Conservation (phyloP, 495 filamentous ascomycete genomes). For the Penicillium ochrochloron region DNA sequence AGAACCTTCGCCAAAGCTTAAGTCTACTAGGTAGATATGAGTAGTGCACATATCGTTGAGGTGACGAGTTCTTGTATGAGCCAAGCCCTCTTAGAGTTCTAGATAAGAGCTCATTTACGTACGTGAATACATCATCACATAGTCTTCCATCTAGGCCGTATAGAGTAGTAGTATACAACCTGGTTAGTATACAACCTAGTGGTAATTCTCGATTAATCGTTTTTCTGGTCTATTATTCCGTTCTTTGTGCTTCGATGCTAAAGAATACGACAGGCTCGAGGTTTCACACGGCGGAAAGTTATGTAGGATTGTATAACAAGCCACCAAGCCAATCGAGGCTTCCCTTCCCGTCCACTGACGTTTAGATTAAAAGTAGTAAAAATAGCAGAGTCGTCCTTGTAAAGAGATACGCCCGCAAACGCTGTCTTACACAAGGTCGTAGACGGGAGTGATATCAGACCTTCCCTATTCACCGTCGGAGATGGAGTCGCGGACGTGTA, state of each 20-base stretch:
- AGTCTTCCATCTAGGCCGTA: no score
- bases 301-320: not conserved
- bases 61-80: no score
- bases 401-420: not conserved
- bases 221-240: not conserved
- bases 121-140: not conserved
- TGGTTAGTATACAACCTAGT: no score
- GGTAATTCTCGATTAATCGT: not conserved
- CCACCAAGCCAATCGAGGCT: not conserved
- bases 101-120: not conserved
- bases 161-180: no score
- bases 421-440: not conserved
- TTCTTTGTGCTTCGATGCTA: not conserved
- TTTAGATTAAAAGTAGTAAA: no score
- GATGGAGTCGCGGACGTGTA: conserved; percentile 26
- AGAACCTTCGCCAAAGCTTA: no score
- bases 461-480: not conserved
- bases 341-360: no score
- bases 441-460: not conserved
- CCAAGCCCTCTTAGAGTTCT: no score
- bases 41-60: no score
- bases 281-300: not conserved
- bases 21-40: no score
- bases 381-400: not conserved
- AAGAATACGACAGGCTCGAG: not conserved